These are phyloP conservation scores for Gaeumannomyces sp. DNA, from an alignment of 2,329 filamentous ascomycete genomes.

Conservation along the genomic window DNA sequence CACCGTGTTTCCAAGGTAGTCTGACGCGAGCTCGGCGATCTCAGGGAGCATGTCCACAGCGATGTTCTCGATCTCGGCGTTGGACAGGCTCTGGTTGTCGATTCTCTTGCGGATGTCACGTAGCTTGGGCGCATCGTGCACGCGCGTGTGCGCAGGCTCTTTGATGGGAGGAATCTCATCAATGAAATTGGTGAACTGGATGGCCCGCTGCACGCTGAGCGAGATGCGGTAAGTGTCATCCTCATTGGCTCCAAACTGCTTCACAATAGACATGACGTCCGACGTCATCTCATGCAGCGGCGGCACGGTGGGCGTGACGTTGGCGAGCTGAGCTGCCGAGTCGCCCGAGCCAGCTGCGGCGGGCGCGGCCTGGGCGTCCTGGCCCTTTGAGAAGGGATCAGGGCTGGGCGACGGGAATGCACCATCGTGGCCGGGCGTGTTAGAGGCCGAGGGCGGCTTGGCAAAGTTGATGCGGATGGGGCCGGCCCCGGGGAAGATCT, in stretches of 20 bases:
- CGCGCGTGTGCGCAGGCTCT: slow-evolving; percentile 80
- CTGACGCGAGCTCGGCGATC: slow-evolving; percentile 88
- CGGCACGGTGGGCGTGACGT: slow-evolving; percentile 58
- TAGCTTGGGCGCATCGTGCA: slow-evolving; percentile 90
- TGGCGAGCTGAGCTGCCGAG: slow-evolving; percentile 20
- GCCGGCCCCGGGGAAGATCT: slow-evolving; percentile 95
- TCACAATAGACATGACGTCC: slow-evolving; percentile 80
- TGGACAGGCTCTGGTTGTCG: slow-evolving; percentile 84
- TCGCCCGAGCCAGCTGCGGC: slow-evolving; percentile 23
- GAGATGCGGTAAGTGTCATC: slow-evolving; percentile 71
- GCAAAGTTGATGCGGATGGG: slow-evolving; percentile 95
- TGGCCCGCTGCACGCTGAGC: slow-evolving; percentile 66
- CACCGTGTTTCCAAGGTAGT: slow-evolving; percentile 98
- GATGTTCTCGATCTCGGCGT: slow-evolving; percentile 84
- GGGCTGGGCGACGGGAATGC: slow-evolving; percentile 87
- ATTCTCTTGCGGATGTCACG: slow-evolving; percentile 96
- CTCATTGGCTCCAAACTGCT: slow-evolving; percentile 77
- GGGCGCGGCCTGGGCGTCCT: slow-evolving; percentile 38
- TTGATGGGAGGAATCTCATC: slow-evolving; percentile 84
- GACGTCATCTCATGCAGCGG: slow-evolving; percentile 70
- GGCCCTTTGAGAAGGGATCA: slow-evolving; percentile 63
- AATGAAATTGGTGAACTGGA: slow-evolving; percentile 64
- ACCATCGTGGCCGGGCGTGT: slow-evolving; percentile 83
- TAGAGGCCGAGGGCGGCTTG: slow-evolving; percentile 85
- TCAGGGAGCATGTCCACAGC: slow-evolving; percentile 93